Base-by-base conservation (phyloP, 108 stramenopile genomes). In the Cyclotella sp. region DNA sequence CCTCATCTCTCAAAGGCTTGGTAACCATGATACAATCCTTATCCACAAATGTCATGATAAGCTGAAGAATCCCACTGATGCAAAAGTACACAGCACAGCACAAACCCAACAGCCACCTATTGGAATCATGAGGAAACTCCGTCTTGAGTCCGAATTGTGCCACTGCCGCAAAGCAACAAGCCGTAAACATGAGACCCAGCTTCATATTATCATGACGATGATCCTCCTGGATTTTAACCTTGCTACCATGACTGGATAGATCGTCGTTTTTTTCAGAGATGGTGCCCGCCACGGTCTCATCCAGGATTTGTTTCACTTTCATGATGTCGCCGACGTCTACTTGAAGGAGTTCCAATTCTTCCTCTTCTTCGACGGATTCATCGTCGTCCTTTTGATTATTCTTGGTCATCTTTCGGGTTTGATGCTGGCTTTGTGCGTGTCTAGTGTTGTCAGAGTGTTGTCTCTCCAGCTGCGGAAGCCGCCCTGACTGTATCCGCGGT, bases 301-400 rank as follows among this genome's bases (percentile, higher is more conserved):
- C 98, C 41, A 99, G 86, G 66, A 97, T 90, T 86, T 99, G 98
- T 76, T 98, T 98, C 70, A 99, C 81, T 84, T 99, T 98, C 68
- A 99, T 85, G 53, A 91, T 90, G 78, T 99, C 98, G 13, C 98
- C 98, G 19, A 95, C 85, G 47, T 98, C 98, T 44, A 98, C 95
- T 72, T 95, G 93, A 64, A 96, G 78, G 43, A 93, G 75, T 55
- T 93, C 94, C 73, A 90, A 46, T 75, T 90, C 89, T 49, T 90
- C 91, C 63, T 79, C 80, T 30, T 64, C 72, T 52, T 75, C 79
- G 15, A 61, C 53, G 9, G 59, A 64, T 14, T 81, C 79, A 24
- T 69, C 79, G 21, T 81, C 74, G 9, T 81, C 63, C 29, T 75
- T 46, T 45, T 64, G 53, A 42, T 65, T 61, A 30, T 70, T 45